Percentiles rank a stretch among this genome's conserved stretches.
phyloP scores from a whole-genome alignment of 2,329 filamentous ascomycete genomes.

The Raffaelea ambrosiae region DNA sequence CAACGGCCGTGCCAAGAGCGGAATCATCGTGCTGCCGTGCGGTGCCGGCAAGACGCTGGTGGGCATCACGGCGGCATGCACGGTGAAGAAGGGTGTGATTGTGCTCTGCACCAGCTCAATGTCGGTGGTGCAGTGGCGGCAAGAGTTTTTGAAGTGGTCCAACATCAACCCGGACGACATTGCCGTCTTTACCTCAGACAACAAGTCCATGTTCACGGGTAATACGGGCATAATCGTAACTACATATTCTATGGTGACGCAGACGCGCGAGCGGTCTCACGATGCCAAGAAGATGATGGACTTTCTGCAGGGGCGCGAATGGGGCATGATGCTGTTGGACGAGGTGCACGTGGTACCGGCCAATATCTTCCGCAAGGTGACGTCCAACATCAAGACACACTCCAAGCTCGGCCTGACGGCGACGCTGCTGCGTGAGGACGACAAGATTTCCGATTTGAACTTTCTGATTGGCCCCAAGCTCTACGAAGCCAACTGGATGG shows the following conservation, averaged over 20 bases:
- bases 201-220: conserved; percentile 74
- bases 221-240: conserved; percentile 95
- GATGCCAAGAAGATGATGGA: conserved; percentile 98
- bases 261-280: conserved; percentile 76
- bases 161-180: conserved; percentile 91
- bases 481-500: conserved; percentile 99
- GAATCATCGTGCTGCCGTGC: conserved; percentile 93
- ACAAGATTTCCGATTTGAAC: conserved; percentile 96
- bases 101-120: conserved; percentile 95
- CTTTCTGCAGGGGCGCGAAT: conserved; percentile 80
- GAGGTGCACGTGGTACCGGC: conserved; percentile 98
- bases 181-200: conserved; percentile 88
- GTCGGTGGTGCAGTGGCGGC: conserved; percentile 94
- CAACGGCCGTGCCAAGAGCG: conserved; percentile 92
- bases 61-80: conserved; percentile 96
- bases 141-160: conserved; percentile 97
- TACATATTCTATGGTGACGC: conserved; percentile 98
- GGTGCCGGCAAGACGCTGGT: conserved; percentile 96
- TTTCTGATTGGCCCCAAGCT: conserved; percentile 96
- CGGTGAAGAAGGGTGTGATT: conserved; percentile 92
- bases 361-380: conserved; percentile 92
- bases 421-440: conserved; percentile 88
- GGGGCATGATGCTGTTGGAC: conserved; percentile 94
- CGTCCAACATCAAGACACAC: conserved; percentile 85
- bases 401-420: conserved; percentile 92